Conservation (phyloP, 75 land plant species). For the Selaginella tamariscina region DNA sequence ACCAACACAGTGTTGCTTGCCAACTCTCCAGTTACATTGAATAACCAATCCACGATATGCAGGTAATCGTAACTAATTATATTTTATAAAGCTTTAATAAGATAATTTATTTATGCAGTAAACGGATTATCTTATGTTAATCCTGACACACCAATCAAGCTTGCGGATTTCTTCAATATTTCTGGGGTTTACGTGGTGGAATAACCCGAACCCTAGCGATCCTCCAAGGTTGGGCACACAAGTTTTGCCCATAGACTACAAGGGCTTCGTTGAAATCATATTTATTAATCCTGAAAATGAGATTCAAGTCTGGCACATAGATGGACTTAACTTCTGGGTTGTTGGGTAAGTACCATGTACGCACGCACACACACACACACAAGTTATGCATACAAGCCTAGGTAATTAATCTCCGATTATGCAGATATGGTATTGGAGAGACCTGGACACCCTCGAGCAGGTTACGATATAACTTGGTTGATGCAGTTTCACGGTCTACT, state of each 20-base stretch:
- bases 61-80: no score
- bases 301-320: conserved; percentile 1
- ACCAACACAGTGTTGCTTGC: conserved; percentile 45
- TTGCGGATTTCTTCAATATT: neutral
- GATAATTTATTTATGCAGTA: neutral
- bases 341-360: neutral
- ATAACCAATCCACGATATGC: conserved; percentile 53
- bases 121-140: neutral
- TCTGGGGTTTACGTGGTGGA: neutral
- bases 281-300: neutral
- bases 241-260: neutral
- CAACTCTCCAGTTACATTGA: conserved; percentile 41
- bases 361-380: neutral
- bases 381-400: neutral
- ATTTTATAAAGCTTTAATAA: no score
- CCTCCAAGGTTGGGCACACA: neutral
- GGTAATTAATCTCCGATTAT: no score
- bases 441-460: neutral
- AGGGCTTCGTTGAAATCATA: conserved; percentile 4
- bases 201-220: neutral
- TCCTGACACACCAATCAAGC: neutral
- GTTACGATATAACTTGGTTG: neutral
- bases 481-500: neutral
- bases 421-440: neutral
- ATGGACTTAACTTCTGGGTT: neutral